These are phyloP conservation scores for Aspergillus kassunensis DNA, from an alignment of 495 filamentous ascomycete species.

Conservation along the genomic window DNA sequence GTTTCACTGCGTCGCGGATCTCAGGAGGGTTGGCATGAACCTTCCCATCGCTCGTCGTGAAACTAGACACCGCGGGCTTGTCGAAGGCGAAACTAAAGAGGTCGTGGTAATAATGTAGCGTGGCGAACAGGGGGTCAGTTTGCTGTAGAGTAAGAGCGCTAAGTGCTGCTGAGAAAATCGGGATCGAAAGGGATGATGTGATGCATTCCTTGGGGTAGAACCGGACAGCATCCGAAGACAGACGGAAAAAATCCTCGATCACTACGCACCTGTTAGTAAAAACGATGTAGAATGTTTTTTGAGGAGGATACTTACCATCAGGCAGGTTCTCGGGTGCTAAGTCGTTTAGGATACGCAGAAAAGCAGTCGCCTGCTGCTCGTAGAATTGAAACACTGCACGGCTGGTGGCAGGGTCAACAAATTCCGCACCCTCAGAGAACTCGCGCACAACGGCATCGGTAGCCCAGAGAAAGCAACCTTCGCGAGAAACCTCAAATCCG, in stretches of 20 bases:
- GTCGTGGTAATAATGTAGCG: constrained; percentile 90
- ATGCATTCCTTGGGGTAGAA: constrained; percentile 86
- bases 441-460: constrained; percentile 92
- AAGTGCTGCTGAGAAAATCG: constrained; percentile 82
- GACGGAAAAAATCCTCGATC: constrained; percentile 97
- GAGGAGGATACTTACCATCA: constrained; percentile 57
- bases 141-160: constrained; percentile 84
- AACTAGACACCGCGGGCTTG: constrained; percentile 69
- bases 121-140: constrained; percentile 82
- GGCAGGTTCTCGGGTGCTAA: constrained; percentile 81
- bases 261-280: constrained; percentile 45
- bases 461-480: constrained; percentile 97
- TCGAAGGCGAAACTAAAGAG: constrained; percentile 82
- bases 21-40: constrained; percentile 53
- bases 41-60: constrained; percentile 43
- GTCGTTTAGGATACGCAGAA: constrained; percentile 85
- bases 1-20: constrained; percentile 66
- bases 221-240: constrained; percentile 82
- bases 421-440: constrained; percentile 83
- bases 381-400: constrained; percentile 89
- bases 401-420: constrained; percentile 79
- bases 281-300: neutral
- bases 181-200: constrained; percentile 66
- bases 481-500: constrained; percentile 79
- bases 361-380: constrained; percentile 82